Conservation (phyloP, 2,329 filamentous ascomycete genomes). For the Plectosphaerella cucumerina region DNA sequence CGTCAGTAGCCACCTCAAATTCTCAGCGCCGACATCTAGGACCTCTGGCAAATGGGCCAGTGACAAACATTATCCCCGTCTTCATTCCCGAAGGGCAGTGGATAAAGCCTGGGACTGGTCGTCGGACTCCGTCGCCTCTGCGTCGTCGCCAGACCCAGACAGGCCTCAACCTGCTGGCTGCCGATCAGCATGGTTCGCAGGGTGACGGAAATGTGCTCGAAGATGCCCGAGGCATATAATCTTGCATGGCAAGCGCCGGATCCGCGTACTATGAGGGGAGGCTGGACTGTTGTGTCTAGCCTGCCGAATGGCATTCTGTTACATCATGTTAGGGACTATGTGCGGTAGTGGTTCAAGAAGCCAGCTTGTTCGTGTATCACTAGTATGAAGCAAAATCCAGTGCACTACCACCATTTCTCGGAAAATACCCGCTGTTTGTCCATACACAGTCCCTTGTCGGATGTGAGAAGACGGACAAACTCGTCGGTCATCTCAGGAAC, state of each 20-base stretch:
- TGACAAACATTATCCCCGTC: background rate
- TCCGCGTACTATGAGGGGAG: no score
- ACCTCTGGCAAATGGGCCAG: background rate
- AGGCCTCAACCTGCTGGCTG: background rate
- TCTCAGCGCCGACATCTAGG: no score
- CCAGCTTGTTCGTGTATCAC: background rate
- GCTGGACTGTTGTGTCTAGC: no score
- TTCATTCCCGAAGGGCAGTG: background rate
- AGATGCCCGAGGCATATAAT: no score
- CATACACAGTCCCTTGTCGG: constrained; percentile 18
- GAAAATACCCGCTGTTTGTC: constrained; percentile 22
- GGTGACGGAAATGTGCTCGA: no score
- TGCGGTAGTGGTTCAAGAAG: no score
- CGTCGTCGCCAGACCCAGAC: background rate
- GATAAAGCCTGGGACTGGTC: background rate
- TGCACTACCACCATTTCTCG: constrained; percentile 34
- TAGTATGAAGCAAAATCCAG: background rate
- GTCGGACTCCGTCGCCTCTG: background rate
- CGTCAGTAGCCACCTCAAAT: no score
- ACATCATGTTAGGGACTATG: no score
- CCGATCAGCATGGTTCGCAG: background rate
- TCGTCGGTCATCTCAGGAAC: constrained; percentile 66
- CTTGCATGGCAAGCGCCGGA: no score
- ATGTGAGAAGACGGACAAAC: constrained; percentile 46
- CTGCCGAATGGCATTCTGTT: no score